Evolutionary conservation across 2,329 filamentous ascomycete species (phyloP), one percentile per base, ranked within the genome.

Genomic region (Davidsoniella neocaledoniae): DNA sequence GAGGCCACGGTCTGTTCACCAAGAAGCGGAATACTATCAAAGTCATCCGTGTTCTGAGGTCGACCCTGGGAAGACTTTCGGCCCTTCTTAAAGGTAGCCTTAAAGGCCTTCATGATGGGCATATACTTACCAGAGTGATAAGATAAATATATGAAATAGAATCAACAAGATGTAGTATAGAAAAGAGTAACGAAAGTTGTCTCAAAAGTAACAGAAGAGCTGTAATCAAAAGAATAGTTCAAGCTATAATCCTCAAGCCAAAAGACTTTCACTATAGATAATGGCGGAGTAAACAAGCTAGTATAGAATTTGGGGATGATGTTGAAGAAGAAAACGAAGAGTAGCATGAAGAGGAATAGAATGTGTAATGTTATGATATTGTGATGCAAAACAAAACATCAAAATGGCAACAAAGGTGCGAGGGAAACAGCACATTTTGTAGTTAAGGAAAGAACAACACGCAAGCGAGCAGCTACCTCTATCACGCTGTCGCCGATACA

Each of bases 81-180:
- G 23, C 50, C 50, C 36, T 52, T 52, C 50, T 52, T 52, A 48
- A 52, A 52, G 51, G 51, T 25, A 38, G 47, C 42, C 43, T 49
- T 49, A 41, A 53, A 53, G 38, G 42, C 51, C 43, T 53, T 53
- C 51, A 53, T 53, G 23, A 43, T 21, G 21, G 43, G 36, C 17
- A 33, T 9, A 33, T 9, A 12, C 29, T 33, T 9, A 33, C 29
- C 29, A 3, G 29, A 33, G 29, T 23, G 29, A 33, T 12, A 10
- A 12, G 7, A 33, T 33, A 10, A 9, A 33, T 33, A 10, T 10
- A 33, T 33, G 3, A 9, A 12, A 33, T 33, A 33, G 29, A 10
- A 9, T 2, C 29, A 33, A 33, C 8, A 10, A 33, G 12, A 6
- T 23, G 21, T 23, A 23, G 21, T 23, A 23, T 23, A 23, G 21